Base-by-base conservation (phyloP, 139 green algal genomes). In the Ulvella scutata region DNA sequence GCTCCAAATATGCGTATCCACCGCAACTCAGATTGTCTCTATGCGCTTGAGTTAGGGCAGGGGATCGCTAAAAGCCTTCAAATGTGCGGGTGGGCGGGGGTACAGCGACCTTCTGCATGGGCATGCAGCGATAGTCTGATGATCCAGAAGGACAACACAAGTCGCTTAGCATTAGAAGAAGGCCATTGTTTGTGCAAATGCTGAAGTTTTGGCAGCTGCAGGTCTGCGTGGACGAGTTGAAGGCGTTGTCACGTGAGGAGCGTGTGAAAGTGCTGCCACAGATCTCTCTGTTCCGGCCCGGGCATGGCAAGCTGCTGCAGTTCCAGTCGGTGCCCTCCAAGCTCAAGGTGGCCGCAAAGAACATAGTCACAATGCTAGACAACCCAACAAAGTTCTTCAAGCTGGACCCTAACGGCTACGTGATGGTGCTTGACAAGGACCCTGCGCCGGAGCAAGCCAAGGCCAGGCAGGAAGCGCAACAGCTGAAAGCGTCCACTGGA, bases 221-320 rank as follows among this genome's bases (percentile, higher is more conserved):
- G 51, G 51, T 67, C 1, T 67, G 51, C 51, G 17, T 67, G 13
- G 51, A 67, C 51, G 51, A 26, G n/a, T 36, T 36, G 7, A 67
- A 67, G 51, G 51, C 51, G 6, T 36, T 67, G 51, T 1, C 51
- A n/a, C 31, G 33, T 1, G 4, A 67, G 20, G 31, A 67, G 6
- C n/a, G 51, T 26, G 51, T 67, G 13, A 67, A 67, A 67, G 51
- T 67, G 10, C 51, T 67, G 51, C 51, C 51, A 67, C 51, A 67
- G 33, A 29, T 67, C 31, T 67, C 51, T 10, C 51, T 67, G 17
- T 67, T 67, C 51, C 31, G 51, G 1, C 51, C 51, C 33, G 51
- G 51, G n/a, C 33, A 67, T 26, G 51, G 51, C 20, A n/a, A 67
- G 51, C 51, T 67, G 9, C 51, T 67, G 10, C 33, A n/a, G n/a